phyloP scores from a whole-genome alignment of 2,329 filamentous ascomycete genomes.

The Trichophyton verrucosum region DNA sequence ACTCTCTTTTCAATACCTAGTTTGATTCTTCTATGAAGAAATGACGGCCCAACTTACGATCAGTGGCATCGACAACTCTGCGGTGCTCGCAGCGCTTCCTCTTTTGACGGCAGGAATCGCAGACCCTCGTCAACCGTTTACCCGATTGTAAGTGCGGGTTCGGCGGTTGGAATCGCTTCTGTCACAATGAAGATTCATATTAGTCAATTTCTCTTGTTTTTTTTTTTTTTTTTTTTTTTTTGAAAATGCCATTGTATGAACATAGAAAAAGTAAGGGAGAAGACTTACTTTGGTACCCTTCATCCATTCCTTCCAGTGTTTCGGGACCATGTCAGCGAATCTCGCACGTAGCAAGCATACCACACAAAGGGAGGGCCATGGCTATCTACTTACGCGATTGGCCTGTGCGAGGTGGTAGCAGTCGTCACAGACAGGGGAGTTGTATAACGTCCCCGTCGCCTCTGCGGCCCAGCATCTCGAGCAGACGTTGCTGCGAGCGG shows the following conservation, averaged over 20 bases:
- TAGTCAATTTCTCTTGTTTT: background rate
- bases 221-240: background rate
- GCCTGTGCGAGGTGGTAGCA: constrained; percentile 13
- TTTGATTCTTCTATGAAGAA: background rate
- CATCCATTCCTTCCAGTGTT: background rate
- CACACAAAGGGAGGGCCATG: background rate
- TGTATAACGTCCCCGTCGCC: constrained; percentile 15
- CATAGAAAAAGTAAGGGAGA: background rate
- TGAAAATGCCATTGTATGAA: background rate
- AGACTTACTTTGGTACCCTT: constrained; percentile 6
- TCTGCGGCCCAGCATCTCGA: constrained; percentile 15
- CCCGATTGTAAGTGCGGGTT: constrained; percentile 13
- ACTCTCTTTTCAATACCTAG: background rate
- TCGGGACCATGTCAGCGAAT: background rate
- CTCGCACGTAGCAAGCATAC: background rate
- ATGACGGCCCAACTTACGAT: constrained; percentile 13
- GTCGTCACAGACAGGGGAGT: constrained; percentile 14
- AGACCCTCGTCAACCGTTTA: constrained; percentile 15
- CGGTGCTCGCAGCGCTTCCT: constrained; percentile 16
- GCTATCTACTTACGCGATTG: constrained; percentile 11
- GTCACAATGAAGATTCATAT: background rate
- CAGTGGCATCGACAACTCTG: constrained; percentile 15
- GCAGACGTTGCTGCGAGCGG: constrained; percentile 8
- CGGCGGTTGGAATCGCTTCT: constrained; percentile 16
- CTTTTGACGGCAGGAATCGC: constrained; percentile 15